Evolutionary conservation across 2,329 filamentous ascomycete genomes (phyloP).

Genomic region (Aureobasidium subglaciale): DNA sequence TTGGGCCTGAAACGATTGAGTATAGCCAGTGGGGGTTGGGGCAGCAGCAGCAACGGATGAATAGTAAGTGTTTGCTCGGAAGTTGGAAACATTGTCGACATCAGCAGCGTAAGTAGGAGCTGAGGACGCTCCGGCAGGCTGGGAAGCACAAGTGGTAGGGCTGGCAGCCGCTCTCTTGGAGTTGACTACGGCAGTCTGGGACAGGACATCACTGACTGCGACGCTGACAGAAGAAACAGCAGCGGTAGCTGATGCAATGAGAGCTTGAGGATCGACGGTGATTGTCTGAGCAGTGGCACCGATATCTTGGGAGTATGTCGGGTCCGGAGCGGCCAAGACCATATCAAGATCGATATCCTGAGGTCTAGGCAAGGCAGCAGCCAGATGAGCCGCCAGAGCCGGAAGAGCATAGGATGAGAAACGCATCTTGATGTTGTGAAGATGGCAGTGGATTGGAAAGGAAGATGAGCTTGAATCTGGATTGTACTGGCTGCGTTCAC

Average conservation of each 20-base stretch:
- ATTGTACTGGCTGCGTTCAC: neutral
- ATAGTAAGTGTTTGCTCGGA: conserved; percentile 17
- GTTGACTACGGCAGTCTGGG: conserved; percentile 14
- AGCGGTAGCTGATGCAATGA: conserved; percentile 17
- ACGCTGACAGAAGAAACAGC: conserved; percentile 19
- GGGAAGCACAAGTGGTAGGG: conserved; percentile 13
- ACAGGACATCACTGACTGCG: conserved; percentile 16
- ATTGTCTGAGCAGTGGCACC: conserved; percentile 18
- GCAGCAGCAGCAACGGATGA: conserved; percentile 18
- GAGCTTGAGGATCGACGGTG: conserved; percentile 18
- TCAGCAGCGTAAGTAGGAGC: conserved; percentile 18
- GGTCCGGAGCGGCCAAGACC: conserved; percentile 12
- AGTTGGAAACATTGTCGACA: conserved; percentile 16
- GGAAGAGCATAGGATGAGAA: conserved; percentile 11
- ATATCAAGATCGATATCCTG: conserved; percentile 21
- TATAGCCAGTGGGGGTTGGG: conserved; percentile 5
- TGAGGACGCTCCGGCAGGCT: conserved; percentile 6
- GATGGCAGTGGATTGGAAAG: neutral
- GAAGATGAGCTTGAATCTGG: neutral
- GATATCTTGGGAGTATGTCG: neutral
- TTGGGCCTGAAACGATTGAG: neutral
- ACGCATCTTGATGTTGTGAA: conserved; percentile 13
- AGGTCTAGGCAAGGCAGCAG: conserved; percentile 20
- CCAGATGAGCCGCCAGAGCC: conserved; percentile 17
- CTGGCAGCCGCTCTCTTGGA: neutral